Evolutionary conservation across 2,329 filamentous ascomycete genomes (phyloP), one percentile per base, ranked within the genome.

Genomic region (Ceratocystis variospora): DNA sequence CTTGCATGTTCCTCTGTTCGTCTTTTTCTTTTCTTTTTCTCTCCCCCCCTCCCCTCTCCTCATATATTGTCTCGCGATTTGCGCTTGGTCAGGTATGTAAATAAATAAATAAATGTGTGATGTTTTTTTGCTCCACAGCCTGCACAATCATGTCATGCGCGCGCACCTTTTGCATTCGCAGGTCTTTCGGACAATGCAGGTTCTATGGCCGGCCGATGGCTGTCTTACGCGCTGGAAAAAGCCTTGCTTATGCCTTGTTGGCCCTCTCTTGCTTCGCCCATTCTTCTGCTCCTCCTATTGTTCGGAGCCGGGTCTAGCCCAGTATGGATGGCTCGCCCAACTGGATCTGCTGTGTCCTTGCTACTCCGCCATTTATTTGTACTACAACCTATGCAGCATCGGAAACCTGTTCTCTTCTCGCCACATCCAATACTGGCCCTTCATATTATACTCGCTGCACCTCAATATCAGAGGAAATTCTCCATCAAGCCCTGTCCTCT

Each of bases 121-220:
- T 25, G 25, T 10, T 10, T 37, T 37, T 37, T 37, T 10, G 33
- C 33, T 53, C 22, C 19, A 53, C 8, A 53, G 48, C 48, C 48
- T 53, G 48, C 48, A 53, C 48, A 53, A 53, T 53, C 48, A 53
- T 53, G 48, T 53, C 48, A 53, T 53, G 48, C 48, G 48, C 48
- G 48, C 48, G 48, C 15, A 53, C 25, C 19, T 5, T 6, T 53
- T 28, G 48, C 45, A 48, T 17, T 48, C 10, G 45, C 48, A 53
- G 48, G 48, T 53, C 48, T 25, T 37, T 53, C 8, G 48, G 48
- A 28, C 48, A 28, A 53, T 53, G 48, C 48, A 53, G 48, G 48
- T 53, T 53, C 48, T 25, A n/a, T 25, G 19, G 15, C 48, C 48
- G 48, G 7, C 22, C 48, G 19, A 8, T 5, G 8, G 8, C 19